Conservation (phyloP, 768 basidiomycete species). For the Psilocybe cyanescens region DNA sequence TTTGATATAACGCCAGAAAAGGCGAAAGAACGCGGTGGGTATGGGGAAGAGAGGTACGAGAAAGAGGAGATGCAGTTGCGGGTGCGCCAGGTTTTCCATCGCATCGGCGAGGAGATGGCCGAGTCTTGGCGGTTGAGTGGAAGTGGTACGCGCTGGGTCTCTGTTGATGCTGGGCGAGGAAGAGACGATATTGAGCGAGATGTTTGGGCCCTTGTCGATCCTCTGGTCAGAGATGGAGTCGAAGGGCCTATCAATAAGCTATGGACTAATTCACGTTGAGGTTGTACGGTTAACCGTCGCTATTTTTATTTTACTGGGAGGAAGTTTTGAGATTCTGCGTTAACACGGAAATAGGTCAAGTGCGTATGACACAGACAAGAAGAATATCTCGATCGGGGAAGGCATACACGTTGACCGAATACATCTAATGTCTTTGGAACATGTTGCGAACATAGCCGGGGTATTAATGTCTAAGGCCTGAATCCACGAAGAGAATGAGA, state of each 20-base stretch:
- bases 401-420: no score
- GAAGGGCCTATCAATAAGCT: slow-evolving; percentile 48
- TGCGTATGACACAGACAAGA: no score
- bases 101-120: slow-evolving; percentile 51
- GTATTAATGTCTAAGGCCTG: no score
- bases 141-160: slow-evolving; percentile 17
- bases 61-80: slow-evolving; percentile 71
- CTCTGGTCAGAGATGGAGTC: slow-evolving; percentile 39
- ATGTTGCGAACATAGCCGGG: no score
- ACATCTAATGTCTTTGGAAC: no score
- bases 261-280: slow-evolving; percentile 42
- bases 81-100: slow-evolving; percentile 63
- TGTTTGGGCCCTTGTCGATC: slow-evolving; percentile 57
- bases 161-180: slow-evolving; percentile 12
- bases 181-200: slow-evolving; percentile 53
- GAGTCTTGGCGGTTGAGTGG: not conserved
- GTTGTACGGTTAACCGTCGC: not conserved
- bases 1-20: slow-evolving; percentile 77
- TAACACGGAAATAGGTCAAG: no score
- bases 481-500: not conserved
- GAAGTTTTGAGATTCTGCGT: no score
- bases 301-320: no score
- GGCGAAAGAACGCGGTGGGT: slow-evolving; percentile 74
- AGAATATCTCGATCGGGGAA: no score
- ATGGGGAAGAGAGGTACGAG: slow-evolving; percentile 89